Conservation (phyloP, 75 land plant species). For the Pinus tabuliformis region DNA sequence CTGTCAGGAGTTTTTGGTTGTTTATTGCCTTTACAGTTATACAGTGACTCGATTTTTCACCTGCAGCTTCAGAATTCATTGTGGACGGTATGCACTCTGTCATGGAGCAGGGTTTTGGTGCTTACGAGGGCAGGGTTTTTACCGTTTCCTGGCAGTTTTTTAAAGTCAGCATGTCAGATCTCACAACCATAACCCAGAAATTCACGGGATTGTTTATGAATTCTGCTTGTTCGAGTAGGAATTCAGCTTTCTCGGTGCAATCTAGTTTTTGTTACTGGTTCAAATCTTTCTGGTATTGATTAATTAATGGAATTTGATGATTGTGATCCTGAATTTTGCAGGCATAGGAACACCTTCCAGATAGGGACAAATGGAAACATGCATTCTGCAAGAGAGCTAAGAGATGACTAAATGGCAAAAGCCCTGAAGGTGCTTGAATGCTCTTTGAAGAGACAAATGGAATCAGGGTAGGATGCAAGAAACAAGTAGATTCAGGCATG, state of each 20-base stretch:
- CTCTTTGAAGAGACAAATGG: constrained; percentile 49
- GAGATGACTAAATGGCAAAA: constrained; percentile 63
- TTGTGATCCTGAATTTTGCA: neutral
- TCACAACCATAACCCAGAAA: neutral
- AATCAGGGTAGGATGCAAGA: constrained; percentile 77
- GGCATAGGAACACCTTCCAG: neutral
- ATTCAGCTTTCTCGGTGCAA: too few relatives aligned
- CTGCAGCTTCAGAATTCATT: too few relatives aligned
- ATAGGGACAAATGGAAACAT: neutral
- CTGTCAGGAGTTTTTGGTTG: neutral
- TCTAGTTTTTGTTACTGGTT: too few relatives aligned
- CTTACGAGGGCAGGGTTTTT: neutral
- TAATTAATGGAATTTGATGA: neutral
- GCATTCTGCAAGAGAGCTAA: constrained; percentile 55
- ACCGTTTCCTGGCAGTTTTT: too few relatives aligned
- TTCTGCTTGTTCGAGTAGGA: neutral
- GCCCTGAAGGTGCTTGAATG: constrained; percentile 46
- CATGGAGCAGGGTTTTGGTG: neutral
- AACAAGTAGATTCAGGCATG: constrained; percentile 85
- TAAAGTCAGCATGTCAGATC: neutral
- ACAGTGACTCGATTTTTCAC: neutral
- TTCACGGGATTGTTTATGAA: neutral
- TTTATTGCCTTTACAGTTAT: neutral
- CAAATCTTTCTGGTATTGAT: too few relatives aligned
- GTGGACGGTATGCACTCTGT: too few relatives aligned